Percentiles rank a stretch among this genome's conserved stretches.
Evolutionary conservation across 2,329 filamentous ascomycete species (phyloP).

Genomic region (Tolypocladium nubicola): DNA sequence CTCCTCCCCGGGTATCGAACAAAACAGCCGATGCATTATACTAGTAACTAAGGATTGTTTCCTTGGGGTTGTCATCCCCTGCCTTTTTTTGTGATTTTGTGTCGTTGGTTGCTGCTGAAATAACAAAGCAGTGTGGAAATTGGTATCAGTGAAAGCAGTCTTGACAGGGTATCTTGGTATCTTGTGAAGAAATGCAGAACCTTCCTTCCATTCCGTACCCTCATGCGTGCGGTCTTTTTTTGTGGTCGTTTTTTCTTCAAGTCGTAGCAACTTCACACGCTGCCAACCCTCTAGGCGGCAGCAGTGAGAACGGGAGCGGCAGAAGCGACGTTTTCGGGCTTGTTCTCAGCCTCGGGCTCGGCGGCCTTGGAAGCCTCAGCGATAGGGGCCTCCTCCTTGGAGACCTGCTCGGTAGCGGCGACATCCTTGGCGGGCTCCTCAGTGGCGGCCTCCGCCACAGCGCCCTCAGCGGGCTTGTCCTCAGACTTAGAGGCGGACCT

Average conservation of each 20-base stretch:
- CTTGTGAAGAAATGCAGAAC: conserved; percentile 44
- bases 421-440: conserved; percentile 22
- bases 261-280: conserved; percentile 13
- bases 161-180: conserved; percentile 45
- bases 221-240: conserved; percentile 18
- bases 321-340: conserved; percentile 28
- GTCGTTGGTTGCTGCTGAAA: conserved; percentile 8
- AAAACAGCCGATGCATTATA: conserved; percentile 18
- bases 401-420: conserved; percentile 15
- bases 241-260: conserved; percentile 12
- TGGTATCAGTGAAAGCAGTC: conserved; percentile 36
- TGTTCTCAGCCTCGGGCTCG: conserved; percentile 26
- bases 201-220: conserved; percentile 36
- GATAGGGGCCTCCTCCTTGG: conserved; percentile 21
- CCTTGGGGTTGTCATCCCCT: not conserved
- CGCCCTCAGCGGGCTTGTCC: conserved; percentile 27
- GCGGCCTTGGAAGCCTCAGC: conserved; percentile 13
- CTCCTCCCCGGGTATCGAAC: conserved; percentile 29
- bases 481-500: conserved; percentile 32
- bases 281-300: conserved; percentile 32
- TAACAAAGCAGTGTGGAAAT: conserved; percentile 22
- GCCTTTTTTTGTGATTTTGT: conserved; percentile 13
- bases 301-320: conserved; percentile 38
- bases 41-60: conserved; percentile 11
- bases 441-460: conserved; percentile 21